Evolutionary conservation across 192 early-diverging fungal genomes (phyloP).

Genomic region (Podochytrium sp.): DNA sequence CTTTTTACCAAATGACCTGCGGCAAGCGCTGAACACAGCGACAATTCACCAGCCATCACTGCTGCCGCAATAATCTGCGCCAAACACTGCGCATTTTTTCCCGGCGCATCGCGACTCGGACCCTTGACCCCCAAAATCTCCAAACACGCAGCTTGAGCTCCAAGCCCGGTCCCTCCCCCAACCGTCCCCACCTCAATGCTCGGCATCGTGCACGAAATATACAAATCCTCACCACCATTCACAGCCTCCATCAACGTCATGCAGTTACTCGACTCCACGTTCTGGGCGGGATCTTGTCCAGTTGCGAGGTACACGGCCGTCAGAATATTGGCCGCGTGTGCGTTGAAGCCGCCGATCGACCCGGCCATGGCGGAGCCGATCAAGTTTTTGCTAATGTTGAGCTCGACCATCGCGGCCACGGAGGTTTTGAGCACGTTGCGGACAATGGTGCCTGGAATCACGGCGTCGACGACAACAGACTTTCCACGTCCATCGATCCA

Average conservation of each 20-base stretch:
- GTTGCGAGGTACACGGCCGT: constrained; percentile 90
- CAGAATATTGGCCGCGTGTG: constrained; percentile 91
- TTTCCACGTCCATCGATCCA: constrained; percentile 98
- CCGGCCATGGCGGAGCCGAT: constrained; percentile 95
- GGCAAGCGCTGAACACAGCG: constrained; percentile 81
- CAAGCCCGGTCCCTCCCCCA: constrained; percentile 85
- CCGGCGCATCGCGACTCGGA: constrained; percentile 74
- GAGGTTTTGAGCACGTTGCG: constrained; percentile 86
- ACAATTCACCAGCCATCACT: constrained; percentile 92
- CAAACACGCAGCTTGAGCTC: constrained; percentile 84
- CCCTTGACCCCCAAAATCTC: constrained; percentile 89
- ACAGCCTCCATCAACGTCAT: constrained; percentile 92
- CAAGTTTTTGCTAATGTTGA: constrained; percentile 89
- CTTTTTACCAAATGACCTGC: constrained; percentile 87
- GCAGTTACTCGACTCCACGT: constrained; percentile 90
- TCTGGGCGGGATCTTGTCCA: constrained; percentile 95
- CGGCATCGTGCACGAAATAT: constrained; percentile 91
- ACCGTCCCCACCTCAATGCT: constrained; percentile 93
- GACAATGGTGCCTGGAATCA: constrained; percentile 81
- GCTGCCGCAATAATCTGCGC: constrained; percentile 85
- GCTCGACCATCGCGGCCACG: constrained; percentile 71
- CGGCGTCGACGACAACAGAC: constrained; percentile 83
- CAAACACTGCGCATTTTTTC: constrained; percentile 82
- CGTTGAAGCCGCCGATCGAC: constrained; percentile 88
- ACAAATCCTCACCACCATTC: constrained; percentile 75